Percentiles rank a stretch among this genome's conserved stretches.
phyloP scores from a whole-genome alignment of 1,284 basidiomycete species.

The Sporisorium sorghi region DNA sequence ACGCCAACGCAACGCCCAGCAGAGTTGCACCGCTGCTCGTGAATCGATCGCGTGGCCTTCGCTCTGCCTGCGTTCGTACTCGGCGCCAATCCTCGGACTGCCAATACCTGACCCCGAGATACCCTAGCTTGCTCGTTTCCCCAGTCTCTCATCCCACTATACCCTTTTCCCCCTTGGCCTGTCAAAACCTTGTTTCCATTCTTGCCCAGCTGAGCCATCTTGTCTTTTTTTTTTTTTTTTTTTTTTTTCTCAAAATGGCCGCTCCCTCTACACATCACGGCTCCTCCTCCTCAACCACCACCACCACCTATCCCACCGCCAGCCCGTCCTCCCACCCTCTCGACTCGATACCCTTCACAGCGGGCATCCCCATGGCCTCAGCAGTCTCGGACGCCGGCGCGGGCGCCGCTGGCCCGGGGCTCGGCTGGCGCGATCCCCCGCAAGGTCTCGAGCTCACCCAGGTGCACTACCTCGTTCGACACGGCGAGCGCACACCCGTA shows the following conservation, averaged over 20 bases:
- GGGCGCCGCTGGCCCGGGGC: conserved; percentile 44
- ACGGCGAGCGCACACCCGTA: conserved; percentile 66
- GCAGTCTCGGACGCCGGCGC: conserved; percentile 36
- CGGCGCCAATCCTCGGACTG: background rate
- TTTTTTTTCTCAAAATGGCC: conserved; percentile 11
- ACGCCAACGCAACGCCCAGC: background rate
- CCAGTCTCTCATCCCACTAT: background rate
- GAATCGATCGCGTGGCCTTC: background rate
- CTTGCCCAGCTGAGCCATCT: too few species aligned
- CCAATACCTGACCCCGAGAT: background rate
- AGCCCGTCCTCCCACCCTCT: conserved; percentile 5
- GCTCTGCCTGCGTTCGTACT: background rate
- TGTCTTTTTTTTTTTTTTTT: too few species aligned
- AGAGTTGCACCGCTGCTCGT: too few species aligned
- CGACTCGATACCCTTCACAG: conserved; percentile 30
- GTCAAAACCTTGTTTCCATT: background rate
- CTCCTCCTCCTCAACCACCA: conserved; percentile 9
- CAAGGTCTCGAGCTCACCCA: conserved; percentile 55
- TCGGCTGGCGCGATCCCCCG: conserved; percentile 61
- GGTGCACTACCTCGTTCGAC: conserved; percentile 64
- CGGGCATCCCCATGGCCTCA: conserved; percentile 45
- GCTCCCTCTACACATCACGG: background rate
- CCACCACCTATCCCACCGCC: conserved; percentile 6
- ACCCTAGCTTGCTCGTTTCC: background rate
- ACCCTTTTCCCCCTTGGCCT: background rate